Evolutionary conservation across 2,329 filamentous ascomycete species (phyloP), one percentile per base, ranked within the genome.

Genomic region (Thermoascus crustaceus): DNA sequence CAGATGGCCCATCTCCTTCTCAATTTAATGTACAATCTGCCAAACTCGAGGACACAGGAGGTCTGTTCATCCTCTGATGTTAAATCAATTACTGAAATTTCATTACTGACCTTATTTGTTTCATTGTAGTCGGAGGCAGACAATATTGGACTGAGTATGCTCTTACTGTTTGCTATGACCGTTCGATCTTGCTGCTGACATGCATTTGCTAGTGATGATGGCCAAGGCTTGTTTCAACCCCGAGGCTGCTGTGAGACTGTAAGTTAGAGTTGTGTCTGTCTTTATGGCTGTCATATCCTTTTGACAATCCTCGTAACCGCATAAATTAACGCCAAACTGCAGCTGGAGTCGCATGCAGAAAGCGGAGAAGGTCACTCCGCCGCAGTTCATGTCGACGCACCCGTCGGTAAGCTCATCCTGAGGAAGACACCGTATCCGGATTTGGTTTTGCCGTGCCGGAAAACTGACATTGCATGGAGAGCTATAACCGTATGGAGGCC

Each of bases 331-430:
- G 10, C 18, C 23, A 17, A 24, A n/a, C 31, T 9, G 5, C 36
- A 65, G 60, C 14, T 75, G 71, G 71, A 49, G 55, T 16, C 55
- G 69, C 20, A 75, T 75, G 68, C 67, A 73, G 37, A 55, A 66
- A 43, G 44, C 48, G 8, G 66, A 69, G 34, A 55, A 68, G 41
- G 45, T 43, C 4, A 51, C 61, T 4, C 67, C 69, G 5, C 75
- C 74, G 10, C 67, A 78, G 46, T 72, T 78, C 39, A 50, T 80
- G 40, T 72, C 67, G 11, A 79, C 76, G 4, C 76, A 80, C 60
- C 76, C 76, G 17, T 69, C 69, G 30, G 61, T 64, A 52, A 39
- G 57, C 34, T 29, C 10, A 4, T 3, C 16, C 13, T 5, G 2
- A 2, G 7, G 4, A 4, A 5, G 0, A 4, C n/a, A 13, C 13